These are phyloP conservation scores for Aspergillus clavatus DNA, from an alignment of 2,329 filamentous ascomycete genomes.

Conservation along the genomic window DNA sequence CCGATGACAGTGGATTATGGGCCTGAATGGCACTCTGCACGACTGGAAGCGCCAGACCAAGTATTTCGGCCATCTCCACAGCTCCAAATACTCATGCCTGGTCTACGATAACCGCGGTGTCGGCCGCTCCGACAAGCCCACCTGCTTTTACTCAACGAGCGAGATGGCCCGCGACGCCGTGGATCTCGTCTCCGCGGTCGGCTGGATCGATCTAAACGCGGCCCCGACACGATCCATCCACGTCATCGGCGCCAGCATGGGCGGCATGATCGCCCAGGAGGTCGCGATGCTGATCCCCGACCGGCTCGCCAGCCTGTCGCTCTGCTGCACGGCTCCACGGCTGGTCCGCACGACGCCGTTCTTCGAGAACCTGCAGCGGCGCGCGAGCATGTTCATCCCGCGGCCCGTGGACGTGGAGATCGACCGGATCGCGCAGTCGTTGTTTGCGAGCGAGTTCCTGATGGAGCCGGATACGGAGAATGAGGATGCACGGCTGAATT, in stretches of 20 bases:
- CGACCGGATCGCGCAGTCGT: constrained; percentile 56
- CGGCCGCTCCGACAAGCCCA: constrained; percentile 71
- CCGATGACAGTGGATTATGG: constrained; percentile 66
- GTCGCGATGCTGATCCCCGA: constrained; percentile 44
- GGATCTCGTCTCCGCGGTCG: constrained; percentile 64
- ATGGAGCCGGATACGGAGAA: constrained; percentile 54
- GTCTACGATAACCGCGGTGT: constrained; percentile 82
- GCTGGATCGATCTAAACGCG: constrained; percentile 52
- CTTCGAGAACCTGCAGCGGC: constrained; percentile 58
- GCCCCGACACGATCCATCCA: constrained; percentile 52
- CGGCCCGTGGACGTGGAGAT: constrained; percentile 66
- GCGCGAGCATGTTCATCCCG: constrained; percentile 59
- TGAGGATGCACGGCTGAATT: constrained; percentile 42
- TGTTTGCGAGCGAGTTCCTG: constrained; percentile 65
- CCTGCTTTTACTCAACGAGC: constrained; percentile 71
- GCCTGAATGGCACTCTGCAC: constrained; percentile 63
- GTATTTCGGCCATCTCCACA: constrained; percentile 70
- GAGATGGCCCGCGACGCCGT: constrained; percentile 78
- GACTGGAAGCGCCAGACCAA: constrained; percentile 80
- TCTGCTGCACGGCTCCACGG: constrained; percentile 58
- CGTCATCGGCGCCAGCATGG: constrained; percentile 74
- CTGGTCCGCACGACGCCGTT: constrained; percentile 57
- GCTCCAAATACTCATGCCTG: constrained; percentile 65
- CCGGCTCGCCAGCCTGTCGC: constrained; percentile 52
- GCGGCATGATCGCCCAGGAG: constrained; percentile 90